Conservation (phyloP, 1,284 basidiomycete species). For the Grifola frondosa region DNA sequence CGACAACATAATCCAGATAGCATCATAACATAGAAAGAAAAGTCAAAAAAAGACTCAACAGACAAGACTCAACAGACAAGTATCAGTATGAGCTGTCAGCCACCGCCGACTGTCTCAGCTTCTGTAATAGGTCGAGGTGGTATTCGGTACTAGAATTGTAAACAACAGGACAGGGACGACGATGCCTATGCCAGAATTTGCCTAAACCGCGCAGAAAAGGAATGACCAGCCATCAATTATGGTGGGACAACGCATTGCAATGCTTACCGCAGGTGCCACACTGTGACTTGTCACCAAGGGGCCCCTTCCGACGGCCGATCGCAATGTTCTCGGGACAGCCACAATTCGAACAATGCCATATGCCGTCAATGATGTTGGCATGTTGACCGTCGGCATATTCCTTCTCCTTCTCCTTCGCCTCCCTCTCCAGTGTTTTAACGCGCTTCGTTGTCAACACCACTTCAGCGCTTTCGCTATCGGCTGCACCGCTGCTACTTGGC, state of each 20-base stretch:
- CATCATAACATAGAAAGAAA: conserved; percentile 10
- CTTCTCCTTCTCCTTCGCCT: conserved; percentile 78
- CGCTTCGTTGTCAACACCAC: conserved; percentile 55
- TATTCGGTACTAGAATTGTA: conserved; percentile 73
- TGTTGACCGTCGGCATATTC: conserved; percentile 82
- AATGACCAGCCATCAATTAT: too few species aligned
- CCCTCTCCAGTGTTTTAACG: conserved; percentile 71
- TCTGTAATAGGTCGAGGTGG: conserved; percentile 59
- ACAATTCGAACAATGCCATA: conserved; percentile 92
- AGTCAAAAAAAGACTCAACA: conserved; percentile 8
- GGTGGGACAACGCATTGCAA: too few species aligned
- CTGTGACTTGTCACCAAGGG: conserved; percentile 86
- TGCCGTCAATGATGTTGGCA: conserved; percentile 76
- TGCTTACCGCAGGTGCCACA: conserved; percentile 88
- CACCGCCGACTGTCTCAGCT: conserved; percentile 36
- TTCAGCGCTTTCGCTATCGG: conserved; percentile 45
- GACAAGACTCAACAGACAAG: conserved; percentile 11
- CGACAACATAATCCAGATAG: conserved; percentile 27
- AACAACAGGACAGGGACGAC: conserved; percentile 72
- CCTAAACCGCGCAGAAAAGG: too few species aligned
- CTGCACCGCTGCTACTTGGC: conserved; percentile 34
- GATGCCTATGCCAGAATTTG: conserved; percentile 84
- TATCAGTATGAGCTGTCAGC: conserved; percentile 37
- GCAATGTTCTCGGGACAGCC: conserved; percentile 86
- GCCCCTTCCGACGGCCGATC: conserved; percentile 87